These are phyloP conservation scores for Ascochyta rabiei DNA, from an alignment of 2,329 filamentous ascomycete genomes.

Conservation along the genomic window DNA sequence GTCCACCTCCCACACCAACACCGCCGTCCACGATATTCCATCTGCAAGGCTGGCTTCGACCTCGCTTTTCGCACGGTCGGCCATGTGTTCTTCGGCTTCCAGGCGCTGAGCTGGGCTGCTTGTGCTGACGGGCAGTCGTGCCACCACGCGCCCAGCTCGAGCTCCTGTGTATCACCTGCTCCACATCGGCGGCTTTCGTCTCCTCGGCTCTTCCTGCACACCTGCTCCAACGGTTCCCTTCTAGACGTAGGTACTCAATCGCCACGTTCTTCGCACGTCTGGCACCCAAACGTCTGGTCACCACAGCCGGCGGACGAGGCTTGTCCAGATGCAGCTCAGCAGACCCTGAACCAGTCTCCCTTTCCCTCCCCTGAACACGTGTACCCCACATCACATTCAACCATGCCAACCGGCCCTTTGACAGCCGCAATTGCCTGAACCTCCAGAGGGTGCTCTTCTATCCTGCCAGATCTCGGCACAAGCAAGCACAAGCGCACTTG, in stretches of 20 bases:
- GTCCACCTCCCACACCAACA: neutral
- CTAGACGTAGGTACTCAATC: no score
- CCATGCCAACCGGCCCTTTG: neutral
- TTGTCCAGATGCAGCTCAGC: neutral
- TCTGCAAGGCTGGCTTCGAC: neutral
- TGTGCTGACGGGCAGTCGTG: neutral
- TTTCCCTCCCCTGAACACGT: neutral
- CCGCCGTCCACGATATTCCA: neutral
- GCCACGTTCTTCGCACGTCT: no score
- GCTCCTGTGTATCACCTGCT: neutral
- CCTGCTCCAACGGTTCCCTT: neutral
- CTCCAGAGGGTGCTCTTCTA: neutral
- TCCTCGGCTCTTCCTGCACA: neutral
- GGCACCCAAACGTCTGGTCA: no score
- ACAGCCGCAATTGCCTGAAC: neutral
- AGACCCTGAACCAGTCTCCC: neutral
- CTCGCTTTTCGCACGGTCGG: neutral
- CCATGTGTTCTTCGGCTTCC: neutral
- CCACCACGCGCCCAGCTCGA: constrained; percentile 1
- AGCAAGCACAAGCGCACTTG: neutral
- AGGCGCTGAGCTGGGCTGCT: neutral
- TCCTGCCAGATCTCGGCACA: neutral
- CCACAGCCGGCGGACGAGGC: no score
- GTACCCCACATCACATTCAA: neutral
- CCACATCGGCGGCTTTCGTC: neutral